These are phyloP conservation scores for Rhizophagus sp. DNA, from an alignment of 192 early-diverging fungal genomes.

Conservation along the genomic window DNA sequence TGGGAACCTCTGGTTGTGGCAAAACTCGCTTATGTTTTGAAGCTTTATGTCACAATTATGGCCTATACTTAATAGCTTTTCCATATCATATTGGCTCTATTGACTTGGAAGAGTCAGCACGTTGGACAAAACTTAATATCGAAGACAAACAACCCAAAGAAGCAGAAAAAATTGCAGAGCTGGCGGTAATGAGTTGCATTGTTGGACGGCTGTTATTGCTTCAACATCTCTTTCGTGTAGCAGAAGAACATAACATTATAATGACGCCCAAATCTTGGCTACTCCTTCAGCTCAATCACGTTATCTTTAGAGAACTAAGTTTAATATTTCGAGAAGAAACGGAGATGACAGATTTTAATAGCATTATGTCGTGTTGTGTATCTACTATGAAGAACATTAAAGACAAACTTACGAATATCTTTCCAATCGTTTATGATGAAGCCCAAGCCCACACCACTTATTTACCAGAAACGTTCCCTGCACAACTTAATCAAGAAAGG, in stretches of 20 bases:
- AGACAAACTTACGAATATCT: not conserved
- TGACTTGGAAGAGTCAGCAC: not conserved
- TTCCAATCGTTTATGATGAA: not conserved
- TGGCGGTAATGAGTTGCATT: not conserved
- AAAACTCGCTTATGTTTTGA: slow-evolving; percentile 2
- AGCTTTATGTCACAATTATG: not conserved
- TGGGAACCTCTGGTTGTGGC: not conserved
- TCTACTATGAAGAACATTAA: not conserved
- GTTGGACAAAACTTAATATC: not conserved
- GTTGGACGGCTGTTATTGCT: not conserved
- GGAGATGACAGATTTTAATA: not conserved
- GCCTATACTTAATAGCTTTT: not conserved
- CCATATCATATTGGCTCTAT: not conserved
- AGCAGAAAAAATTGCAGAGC: not conserved
- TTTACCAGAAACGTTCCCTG: not conserved
- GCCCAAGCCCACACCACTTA: not conserved
- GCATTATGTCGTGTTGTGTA: not conserved
- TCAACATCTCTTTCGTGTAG: not conserved
- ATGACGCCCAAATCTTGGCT: not conserved
- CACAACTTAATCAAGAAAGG: not conserved
- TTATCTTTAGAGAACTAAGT: not conserved
- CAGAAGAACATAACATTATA: not conserved
- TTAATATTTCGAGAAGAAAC: not conserved
- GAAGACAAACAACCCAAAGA: not conserved
- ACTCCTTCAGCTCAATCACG: not conserved